Percentiles rank a stretch among this genome's conserved stretches.
Evolutionary conservation across 192 early-diverging fungal genomes (phyloP).

Genomic region (Bifiguratus adelaidae): DNA sequence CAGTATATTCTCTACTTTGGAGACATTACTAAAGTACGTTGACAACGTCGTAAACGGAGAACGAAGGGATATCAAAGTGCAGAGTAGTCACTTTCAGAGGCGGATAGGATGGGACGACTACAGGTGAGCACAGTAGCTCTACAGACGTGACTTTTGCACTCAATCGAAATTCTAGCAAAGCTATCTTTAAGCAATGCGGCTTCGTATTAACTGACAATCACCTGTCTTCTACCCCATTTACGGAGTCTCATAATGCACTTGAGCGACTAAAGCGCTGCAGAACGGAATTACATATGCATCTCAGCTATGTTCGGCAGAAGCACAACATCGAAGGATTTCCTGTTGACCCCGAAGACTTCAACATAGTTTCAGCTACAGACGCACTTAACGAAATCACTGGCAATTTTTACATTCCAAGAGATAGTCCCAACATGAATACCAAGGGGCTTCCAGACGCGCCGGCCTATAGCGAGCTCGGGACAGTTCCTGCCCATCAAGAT

Average conservation of each 20-base stretch:
- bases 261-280: not conserved
- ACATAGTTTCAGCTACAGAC: conserved; percentile 5
- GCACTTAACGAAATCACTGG: conserved; percentile 1
- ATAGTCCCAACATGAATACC: conserved; percentile 1
- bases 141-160: too few relatives aligned
- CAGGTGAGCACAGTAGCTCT: conserved; percentile 11
- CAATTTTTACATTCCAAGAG: conserved; percentile 1
- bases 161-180: not conserved
- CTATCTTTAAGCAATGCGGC: not conserved
- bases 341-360: not conserved
- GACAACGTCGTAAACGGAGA: conserved; percentile 9
- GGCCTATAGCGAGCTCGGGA: conserved; percentile 21
- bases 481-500: conserved; percentile 31
- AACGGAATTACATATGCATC: too few relatives aligned
- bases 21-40: conserved; percentile 6
- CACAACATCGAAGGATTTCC: too few relatives aligned
- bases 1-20: conserved; percentile 8
- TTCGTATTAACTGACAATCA: not conserved
- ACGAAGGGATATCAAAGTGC: conserved; percentile 18
- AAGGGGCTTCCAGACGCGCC: conserved; percentile 1
- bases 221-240: not conserved
- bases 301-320: too few relatives aligned
- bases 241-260: conserved; percentile 13
- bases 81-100: conserved; percentile 12
- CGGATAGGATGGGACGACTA: conserved; percentile 17